Conservation (phyloP, 305 asterid genomes). For the Fraxinus dipetala region DNA sequence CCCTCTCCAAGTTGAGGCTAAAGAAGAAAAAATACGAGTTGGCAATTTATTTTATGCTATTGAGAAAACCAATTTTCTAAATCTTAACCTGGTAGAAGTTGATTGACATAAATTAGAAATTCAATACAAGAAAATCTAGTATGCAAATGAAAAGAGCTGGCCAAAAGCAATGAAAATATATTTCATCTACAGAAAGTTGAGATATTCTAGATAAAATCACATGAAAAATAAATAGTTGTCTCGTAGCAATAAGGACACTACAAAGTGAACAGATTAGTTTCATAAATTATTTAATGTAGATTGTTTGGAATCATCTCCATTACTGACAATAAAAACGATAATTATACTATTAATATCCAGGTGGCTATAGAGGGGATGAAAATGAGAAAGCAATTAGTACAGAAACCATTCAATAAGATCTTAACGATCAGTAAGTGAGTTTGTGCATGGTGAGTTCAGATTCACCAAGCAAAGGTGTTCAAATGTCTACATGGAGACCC, state of each 20-base stretch:
- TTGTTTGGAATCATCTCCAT: background rate
- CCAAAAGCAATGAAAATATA: background rate
- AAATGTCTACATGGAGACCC: background rate
- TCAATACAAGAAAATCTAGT: background rate
- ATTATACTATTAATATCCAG: background rate
- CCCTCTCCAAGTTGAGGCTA: slow-evolving; percentile 61
- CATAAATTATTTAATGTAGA: background rate
- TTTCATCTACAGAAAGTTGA: background rate
- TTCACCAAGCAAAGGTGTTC: background rate
- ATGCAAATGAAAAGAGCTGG: background rate
- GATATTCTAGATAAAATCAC: background rate
- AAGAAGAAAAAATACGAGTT: slow-evolving; percentile 26
- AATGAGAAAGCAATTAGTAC: background rate
- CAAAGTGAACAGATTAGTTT: background rate
- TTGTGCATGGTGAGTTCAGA: background rate
- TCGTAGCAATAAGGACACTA: background rate
- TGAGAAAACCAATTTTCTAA: background rate
- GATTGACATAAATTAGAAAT: background rate
- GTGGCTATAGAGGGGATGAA: background rate
- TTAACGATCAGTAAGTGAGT: background rate
- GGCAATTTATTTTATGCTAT: background rate
- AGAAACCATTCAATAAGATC: background rate
- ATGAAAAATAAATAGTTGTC: background rate
- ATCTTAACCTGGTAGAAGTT: background rate
- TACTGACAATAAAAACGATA: background rate